Evolutionary conservation across 2,329 filamentous ascomycete genomes (phyloP).

Genomic region (Microsporum ferrugineum): DNA sequence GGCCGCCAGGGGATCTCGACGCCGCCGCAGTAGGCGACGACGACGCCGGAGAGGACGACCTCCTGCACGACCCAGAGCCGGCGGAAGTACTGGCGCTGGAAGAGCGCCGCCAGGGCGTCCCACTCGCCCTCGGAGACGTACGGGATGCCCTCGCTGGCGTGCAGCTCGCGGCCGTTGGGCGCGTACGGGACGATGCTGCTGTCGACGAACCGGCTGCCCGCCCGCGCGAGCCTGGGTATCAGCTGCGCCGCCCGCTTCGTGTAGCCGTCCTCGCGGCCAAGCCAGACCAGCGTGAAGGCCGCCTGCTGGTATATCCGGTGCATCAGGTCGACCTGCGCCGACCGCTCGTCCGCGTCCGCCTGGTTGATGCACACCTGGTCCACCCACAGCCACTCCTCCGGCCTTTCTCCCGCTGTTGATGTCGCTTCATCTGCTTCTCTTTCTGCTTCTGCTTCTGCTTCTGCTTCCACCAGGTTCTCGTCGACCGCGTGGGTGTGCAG

Average conservation of each 20-base stretch:
- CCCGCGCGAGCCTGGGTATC: slow-evolving; percentile 8
- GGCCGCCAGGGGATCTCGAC: slow-evolving; percentile 10
- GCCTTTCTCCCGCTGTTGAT: background rate
- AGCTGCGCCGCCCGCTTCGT: slow-evolving; percentile 8
- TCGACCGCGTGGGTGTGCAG: background rate
- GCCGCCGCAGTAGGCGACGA: slow-evolving; percentile 12
- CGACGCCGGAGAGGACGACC: slow-evolving; percentile 13
- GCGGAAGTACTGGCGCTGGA: slow-evolving; percentile 16
- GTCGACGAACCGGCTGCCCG: slow-evolving; percentile 3
- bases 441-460: background rate
- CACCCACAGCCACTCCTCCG: slow-evolving; percentile 11
- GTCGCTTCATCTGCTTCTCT: too few relatives aligned
- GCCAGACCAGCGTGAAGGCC: slow-evolving; percentile 15
- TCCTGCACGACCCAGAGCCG: slow-evolving; percentile 20
- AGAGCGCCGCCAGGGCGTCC: slow-evolving; percentile 11
- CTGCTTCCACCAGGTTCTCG: background rate
- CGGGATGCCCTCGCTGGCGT: slow-evolving; percentile 8
- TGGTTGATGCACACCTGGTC: slow-evolving; percentile 16
- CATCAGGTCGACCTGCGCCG: slow-evolving; percentile 14
- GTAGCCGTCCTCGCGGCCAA: slow-evolving; percentile 13
- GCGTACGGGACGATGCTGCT: slow-evolving; percentile 5
- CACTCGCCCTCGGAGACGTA: slow-evolving; percentile 10
- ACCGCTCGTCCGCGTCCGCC: slow-evolving; percentile 9
- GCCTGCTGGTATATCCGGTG: slow-evolving; percentile 12
- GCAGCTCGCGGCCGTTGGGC: slow-evolving; percentile 1